Evolutionary conservation across 2,329 filamentous ascomycete genomes (phyloP).

Genomic region (Moelleriella libera): DNA sequence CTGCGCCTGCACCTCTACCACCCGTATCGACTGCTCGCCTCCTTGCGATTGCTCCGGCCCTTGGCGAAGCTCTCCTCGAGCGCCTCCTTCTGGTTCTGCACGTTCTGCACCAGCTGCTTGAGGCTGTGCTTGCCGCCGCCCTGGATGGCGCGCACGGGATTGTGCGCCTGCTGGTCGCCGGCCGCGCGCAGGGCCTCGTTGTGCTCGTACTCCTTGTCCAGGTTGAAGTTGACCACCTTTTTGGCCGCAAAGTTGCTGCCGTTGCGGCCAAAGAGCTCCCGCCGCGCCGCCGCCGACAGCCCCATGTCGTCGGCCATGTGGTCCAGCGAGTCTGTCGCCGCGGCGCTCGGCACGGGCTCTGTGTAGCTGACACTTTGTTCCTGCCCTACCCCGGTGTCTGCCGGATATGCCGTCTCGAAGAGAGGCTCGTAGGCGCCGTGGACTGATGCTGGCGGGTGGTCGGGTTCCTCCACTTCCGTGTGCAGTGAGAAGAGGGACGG

Average conservation of each 20-base stretch:
- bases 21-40: constrained; percentile 72
- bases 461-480: constrained; percentile 23
- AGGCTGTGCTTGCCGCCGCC: constrained; percentile 69
- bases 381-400: background rate
- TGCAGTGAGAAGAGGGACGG: constrained; percentile 57
- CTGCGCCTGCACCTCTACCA: constrained; percentile 31
- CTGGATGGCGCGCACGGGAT: constrained; percentile 72
- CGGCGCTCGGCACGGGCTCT: too few relatives aligned
- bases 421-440: constrained; percentile 35
- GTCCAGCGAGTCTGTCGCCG: constrained; percentile 42
- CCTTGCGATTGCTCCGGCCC: constrained; percentile 64
- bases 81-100: constrained; percentile 69
- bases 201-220: constrained; percentile 70
- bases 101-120: constrained; percentile 74
- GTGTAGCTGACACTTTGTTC: constrained; percentile 14
- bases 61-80: constrained; percentile 84
- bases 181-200: constrained; percentile 65
- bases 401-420: constrained; percentile 22
- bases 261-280: constrained; percentile 72
- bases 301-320: constrained; percentile 65
- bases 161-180: constrained; percentile 60
- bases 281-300: constrained; percentile 59
- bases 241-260: constrained; percentile 25
- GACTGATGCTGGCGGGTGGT: constrained; percentile 8
- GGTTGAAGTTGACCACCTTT: constrained; percentile 78